Base-by-base conservation (phyloP, 2,329 filamentous ascomycete genomes). In the Nemania abortiva region DNA sequence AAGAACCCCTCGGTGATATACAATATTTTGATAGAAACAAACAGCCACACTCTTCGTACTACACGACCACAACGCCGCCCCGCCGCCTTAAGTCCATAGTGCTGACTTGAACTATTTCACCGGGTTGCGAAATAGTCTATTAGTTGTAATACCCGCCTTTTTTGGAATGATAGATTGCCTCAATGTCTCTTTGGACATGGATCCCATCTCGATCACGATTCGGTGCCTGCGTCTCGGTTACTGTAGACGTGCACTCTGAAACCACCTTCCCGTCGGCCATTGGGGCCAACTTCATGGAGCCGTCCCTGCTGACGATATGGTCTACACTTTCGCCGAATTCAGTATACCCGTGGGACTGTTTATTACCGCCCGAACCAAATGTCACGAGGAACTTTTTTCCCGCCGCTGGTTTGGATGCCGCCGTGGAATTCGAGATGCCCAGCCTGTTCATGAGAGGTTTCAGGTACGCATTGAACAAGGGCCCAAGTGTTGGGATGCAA, bases 401-500 rank as follows among this genome's bases (percentile, higher is more conserved):
- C 18, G 13, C 18, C 9, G 29, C 15, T 11, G 39, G n/a, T 13
- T 20, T 20, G 50, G 61, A 42, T 13, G 11, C 20, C 22, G 1
- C 7, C 7, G 18, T 10, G n/a, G 31, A 31, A 4, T 13, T 65
- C 5, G 42, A 11, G 10, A 68, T 1, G 20, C 64, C 64, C 3
- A 64, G 0, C 56, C 15, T 66, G 9, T 7, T 18, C 13, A 71
- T 7, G 20, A 42, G 0, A 11, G 68, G 70, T 20, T 60, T 71
- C 2, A 72, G 5, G 15, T 69, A 62, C 22, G 65, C 56, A 27
- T 72, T 70, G 54, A 83, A 75, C 13, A 84, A 75, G 15, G 81
- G 81, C 18, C 82, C 82, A 18, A 84, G 75, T 1, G 82, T 82
- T 5, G 83, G 83, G 2, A 83, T 80, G 65, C 81, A 82, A 1